These are phyloP conservation scores for Abrus precatorius DNA, from an alignment of 306 rosid species.

Conservation along the genomic window DNA sequence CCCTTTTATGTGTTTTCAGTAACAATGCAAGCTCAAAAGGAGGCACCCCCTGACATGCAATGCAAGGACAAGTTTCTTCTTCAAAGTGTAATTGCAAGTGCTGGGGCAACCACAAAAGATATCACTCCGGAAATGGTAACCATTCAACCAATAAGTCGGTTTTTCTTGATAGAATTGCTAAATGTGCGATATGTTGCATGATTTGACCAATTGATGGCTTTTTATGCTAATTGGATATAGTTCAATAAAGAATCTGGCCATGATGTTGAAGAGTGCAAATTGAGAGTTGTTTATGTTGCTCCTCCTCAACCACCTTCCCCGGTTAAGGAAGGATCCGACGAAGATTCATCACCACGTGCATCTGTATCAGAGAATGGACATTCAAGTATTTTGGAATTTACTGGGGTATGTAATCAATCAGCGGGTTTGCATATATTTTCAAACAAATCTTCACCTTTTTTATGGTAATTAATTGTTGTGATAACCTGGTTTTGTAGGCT, in stretches of 20 bases:
- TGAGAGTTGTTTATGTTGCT: conserved; percentile 85
- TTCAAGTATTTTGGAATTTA: conserved; percentile 63
- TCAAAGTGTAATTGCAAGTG: conserved; percentile 70
- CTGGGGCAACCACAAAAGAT: conserved; percentile 72
- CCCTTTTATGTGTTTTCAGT: conserved; percentile 54
- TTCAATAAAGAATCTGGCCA: conserved; percentile 82
- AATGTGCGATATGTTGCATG: background rate
- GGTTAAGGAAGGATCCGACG: conserved; percentile 88
- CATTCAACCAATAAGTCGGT: conserved; percentile 1
- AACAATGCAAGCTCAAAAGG: conserved; percentile 97
- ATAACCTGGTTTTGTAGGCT: conserved; percentile 57
- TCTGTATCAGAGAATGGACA: conserved; percentile 85
- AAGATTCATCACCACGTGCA: conserved; percentile 87
- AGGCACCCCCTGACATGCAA: conserved; percentile 79
- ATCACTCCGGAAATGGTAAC: conserved; percentile 80
- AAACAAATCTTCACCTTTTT: background rate
- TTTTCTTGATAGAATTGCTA: conserved; percentile 4
- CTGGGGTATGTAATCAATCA: conserved; percentile 55
- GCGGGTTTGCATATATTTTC: conserved; percentile 33
- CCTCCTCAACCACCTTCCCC: conserved; percentile 91
- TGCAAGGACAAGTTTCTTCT: conserved; percentile 96
- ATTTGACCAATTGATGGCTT: conserved; percentile 21
- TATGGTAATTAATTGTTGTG: conserved; percentile 21
- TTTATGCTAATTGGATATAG: conserved; percentile 53
- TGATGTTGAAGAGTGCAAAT: conserved; percentile 78